phyloP scores from a whole-genome alignment of 805 yeast genomes.

The Phaffomyces opuntiae region DNA sequence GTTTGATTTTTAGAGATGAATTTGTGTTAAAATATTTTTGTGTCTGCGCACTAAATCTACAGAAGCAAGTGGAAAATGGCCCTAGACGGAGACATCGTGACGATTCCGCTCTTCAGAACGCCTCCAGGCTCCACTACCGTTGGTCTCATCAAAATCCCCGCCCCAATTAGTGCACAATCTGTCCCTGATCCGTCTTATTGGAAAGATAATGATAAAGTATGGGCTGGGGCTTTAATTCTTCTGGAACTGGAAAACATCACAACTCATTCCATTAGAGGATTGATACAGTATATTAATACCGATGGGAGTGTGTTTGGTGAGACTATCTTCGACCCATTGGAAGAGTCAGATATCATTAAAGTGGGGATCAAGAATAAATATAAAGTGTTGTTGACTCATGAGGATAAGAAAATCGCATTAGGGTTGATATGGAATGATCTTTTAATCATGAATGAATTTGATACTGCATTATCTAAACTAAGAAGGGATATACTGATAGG shows the following conservation, averaged over 20 bases:
- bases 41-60: too few species aligned
- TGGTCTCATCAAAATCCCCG: conserved; percentile 8
- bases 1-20: too few species aligned
- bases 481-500: not conserved
- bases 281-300: conserved; percentile 9
- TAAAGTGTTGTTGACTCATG: conserved; percentile 28
- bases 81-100: not conserved
- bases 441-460: not conserved
- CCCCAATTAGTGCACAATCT: conserved; percentile 1
- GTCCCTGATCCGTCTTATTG: not conserved
- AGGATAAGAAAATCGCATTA: conserved; percentile 28
- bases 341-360: not conserved
- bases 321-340: conserved; percentile 24
- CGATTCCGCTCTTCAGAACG: conserved; percentile 1
- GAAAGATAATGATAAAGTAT: conserved; percentile 24
- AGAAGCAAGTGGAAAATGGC: not conserved
- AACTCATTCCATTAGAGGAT: conserved; percentile 1
- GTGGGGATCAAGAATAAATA: conserved; percentile 21
- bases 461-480: not conserved
- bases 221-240: conserved; percentile 28
- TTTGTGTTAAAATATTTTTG: not conserved
- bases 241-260: conserved; percentile 20
- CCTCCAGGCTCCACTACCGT: not conserved
- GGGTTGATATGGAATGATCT: conserved; percentile 26
- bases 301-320: conserved; percentile 28